Percentiles rank a stretch among this genome's conserved stretches.
Conservation (phyloP, 75 land plant genomes). For the Pseudotsuga menziesii region DNA sequence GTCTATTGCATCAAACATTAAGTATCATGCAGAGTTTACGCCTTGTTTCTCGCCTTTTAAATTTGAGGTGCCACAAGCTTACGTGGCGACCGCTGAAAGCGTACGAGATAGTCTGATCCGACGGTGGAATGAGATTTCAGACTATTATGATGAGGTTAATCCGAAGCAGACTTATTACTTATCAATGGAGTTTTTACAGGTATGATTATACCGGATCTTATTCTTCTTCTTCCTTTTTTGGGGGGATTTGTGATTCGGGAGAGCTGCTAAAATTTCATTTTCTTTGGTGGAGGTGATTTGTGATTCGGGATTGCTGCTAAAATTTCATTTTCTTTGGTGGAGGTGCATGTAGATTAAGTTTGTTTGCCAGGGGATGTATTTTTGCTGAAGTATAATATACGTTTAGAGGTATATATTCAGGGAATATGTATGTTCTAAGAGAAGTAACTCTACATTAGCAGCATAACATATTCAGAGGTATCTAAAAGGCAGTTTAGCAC, state of each 20-base stretch:
- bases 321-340: background rate
- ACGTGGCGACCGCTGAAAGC: constrained; percentile 89
- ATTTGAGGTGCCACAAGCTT: constrained; percentile 76
- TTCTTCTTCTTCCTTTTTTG: constrained; percentile 1
- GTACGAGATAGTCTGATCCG: constrained; percentile 73
- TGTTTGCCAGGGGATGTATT: background rate
- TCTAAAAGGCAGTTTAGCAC: no score
- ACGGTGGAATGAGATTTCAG: constrained; percentile 86
- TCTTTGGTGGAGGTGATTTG: background rate
- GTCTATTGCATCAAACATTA: constrained; percentile 78
- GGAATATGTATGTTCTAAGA: no score
- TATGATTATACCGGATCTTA: background rate
- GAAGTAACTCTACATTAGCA: no score
- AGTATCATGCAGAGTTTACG: constrained; percentile 84
- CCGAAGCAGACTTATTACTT: constrained; percentile 92
- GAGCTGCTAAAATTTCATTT: background rate
- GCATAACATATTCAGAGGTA: no score
- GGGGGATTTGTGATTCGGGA: background rate
- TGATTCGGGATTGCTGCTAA: background rate
- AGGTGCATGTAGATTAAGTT: background rate
- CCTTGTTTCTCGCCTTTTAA: constrained; percentile 77
- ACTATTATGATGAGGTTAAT: constrained; percentile 61
- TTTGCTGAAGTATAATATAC: no score
- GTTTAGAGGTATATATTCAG: no score
- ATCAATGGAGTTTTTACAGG: constrained; percentile 99